Conservation (phyloP, 495 filamentous ascomycete species). For the Cryomyces antarcticus region DNA sequence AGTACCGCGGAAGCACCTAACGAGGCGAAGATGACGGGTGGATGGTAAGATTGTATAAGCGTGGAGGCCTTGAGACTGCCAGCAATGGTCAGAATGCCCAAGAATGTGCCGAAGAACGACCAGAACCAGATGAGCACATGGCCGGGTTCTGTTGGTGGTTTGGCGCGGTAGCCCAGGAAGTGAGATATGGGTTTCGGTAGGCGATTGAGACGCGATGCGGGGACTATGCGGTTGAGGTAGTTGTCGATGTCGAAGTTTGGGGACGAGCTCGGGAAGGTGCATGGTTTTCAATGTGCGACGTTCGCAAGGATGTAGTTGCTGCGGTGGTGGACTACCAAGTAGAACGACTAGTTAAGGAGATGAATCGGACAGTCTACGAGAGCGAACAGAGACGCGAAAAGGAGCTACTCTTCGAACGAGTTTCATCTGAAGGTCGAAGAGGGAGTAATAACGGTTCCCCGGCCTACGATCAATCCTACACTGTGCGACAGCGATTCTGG, state of each 20-base stretch:
- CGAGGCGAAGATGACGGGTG: slow-evolving; percentile 2
- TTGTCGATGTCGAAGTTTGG: slow-evolving; percentile 16
- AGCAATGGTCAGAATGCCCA: slow-evolving; percentile 11
- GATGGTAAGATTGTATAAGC: slow-evolving; percentile 1
- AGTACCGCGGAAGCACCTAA: slow-evolving; percentile 20
- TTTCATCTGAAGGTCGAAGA: background rate
- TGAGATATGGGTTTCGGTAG: slow-evolving; percentile 12
- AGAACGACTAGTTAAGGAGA: background rate
- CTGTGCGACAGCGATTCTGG: no score
- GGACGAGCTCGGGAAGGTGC: background rate
- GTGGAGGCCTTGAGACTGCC: slow-evolving; percentile 10
- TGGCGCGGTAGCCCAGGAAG: slow-evolving; percentile 14
- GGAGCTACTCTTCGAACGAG: background rate
- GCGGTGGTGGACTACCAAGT: background rate
- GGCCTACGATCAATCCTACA: no score
- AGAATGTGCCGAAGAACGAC: slow-evolving; percentile 13
- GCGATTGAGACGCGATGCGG: slow-evolving; percentile 8
- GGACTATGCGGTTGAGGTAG: slow-evolving; percentile 13
- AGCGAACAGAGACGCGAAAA: background rate
- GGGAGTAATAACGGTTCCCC: background rate
- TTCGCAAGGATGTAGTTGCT: background rate
- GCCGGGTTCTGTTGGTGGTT: slow-evolving; percentile 10
- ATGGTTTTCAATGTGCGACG: background rate
- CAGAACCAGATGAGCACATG: slow-evolving; percentile 9
- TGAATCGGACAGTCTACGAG: background rate